Conservation (phyloP, 2,329 filamentous ascomycete genomes). For the Madurella mycetomatis region DNA sequence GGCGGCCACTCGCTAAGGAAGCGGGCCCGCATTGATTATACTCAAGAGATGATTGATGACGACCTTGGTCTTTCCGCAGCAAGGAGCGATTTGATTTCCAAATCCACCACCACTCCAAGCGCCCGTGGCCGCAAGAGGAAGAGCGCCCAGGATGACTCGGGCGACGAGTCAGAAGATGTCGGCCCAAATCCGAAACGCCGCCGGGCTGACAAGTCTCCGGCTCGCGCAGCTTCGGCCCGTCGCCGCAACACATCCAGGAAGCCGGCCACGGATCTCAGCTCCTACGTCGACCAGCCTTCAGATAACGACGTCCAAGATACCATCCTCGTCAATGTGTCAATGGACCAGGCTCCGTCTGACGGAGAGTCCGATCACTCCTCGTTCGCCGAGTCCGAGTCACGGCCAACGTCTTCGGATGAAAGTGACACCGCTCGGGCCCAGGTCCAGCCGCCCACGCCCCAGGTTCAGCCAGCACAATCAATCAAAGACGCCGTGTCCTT, state of each 20-base stretch:
- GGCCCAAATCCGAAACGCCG: slow-evolving; percentile 35
- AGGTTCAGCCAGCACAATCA: slow-evolving; percentile 5
- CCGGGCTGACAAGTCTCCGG: slow-evolving; percentile 24
- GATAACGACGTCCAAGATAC: slow-evolving; percentile 52
- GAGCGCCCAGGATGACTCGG: slow-evolving; percentile 27
- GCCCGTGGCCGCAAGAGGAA: slow-evolving; percentile 37
- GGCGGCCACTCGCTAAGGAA: slow-evolving; percentile 56
- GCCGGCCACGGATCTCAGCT: slow-evolving; percentile 30
- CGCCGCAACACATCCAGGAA: slow-evolving; percentile 40
- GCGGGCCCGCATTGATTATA: slow-evolving; percentile 54
- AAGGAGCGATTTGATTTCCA: slow-evolving; percentile 23
- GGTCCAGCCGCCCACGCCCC: slow-evolving; percentile 15
- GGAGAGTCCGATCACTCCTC: slow-evolving; percentile 27
- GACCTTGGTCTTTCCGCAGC: slow-evolving; percentile 22
- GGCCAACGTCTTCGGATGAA: slow-evolving; percentile 13
- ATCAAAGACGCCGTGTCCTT: slow-evolving; percentile 11
- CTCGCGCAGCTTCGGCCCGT: slow-evolving; percentile 33
- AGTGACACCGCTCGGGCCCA: slow-evolving; percentile 5
- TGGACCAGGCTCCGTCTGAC: slow-evolving; percentile 31
- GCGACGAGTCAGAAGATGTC: slow-evolving; percentile 34
- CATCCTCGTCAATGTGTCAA: slow-evolving; percentile 50
- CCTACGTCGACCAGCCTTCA: slow-evolving; percentile 32
- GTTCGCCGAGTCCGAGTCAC: slow-evolving; percentile 14
- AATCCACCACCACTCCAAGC: slow-evolving; percentile 19
- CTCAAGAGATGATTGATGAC: slow-evolving; percentile 49